Conservation (phyloP, 805 yeast species). For the Myxozyma lipomycoides region DNA sequence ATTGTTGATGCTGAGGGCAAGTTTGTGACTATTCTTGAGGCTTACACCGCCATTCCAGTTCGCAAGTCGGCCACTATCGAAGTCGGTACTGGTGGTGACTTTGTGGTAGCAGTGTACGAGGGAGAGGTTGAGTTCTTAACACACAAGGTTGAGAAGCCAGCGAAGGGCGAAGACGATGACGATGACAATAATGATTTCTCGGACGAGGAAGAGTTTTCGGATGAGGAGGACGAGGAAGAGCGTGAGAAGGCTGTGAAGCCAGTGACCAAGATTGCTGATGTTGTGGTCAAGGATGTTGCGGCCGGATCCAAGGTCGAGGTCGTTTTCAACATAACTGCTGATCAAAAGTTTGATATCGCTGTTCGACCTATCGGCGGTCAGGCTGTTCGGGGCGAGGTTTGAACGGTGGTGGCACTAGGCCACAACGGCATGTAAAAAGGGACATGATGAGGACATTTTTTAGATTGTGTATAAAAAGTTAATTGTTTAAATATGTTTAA, state of each 20-base stretch:
- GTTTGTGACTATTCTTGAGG: slow-evolving; percentile 68
- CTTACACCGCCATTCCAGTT: slow-evolving; percentile 88
- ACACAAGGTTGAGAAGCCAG: slow-evolving; percentile 68
- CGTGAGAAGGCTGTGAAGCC: slow-evolving; percentile 81
- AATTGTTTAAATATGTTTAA: background rate
- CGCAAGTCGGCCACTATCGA: slow-evolving; percentile 66
- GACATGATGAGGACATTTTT: background rate
- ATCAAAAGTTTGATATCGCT: slow-evolving; percentile 59
- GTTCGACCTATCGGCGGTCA: slow-evolving; percentile 40
- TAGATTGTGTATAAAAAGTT: background rate
- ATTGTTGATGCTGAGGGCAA: slow-evolving; percentile 58
- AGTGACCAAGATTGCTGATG: slow-evolving; percentile 67
- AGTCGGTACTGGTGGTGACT: slow-evolving; percentile 54
- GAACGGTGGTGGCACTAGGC: background rate
- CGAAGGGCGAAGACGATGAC: slow-evolving; percentile 48
- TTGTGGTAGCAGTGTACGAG: slow-evolving; percentile 70
- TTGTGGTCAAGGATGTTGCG: slow-evolving; percentile 67
- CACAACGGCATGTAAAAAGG: background rate
- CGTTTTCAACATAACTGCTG: slow-evolving; percentile 59
- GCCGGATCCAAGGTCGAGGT: slow-evolving; percentile 62
- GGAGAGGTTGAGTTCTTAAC: slow-evolving; percentile 82
- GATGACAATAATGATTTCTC: slow-evolving; percentile 49
- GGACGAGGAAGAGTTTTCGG: slow-evolving; percentile 46
- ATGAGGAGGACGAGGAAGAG: slow-evolving; percentile 62
- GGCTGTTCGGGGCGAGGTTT: slow-evolving; percentile 24